Evolutionary conservation across 106 monocot genomes (phyloP), one percentile per base, ranked within the genome.

Genomic region (Allium cepa): DNA sequence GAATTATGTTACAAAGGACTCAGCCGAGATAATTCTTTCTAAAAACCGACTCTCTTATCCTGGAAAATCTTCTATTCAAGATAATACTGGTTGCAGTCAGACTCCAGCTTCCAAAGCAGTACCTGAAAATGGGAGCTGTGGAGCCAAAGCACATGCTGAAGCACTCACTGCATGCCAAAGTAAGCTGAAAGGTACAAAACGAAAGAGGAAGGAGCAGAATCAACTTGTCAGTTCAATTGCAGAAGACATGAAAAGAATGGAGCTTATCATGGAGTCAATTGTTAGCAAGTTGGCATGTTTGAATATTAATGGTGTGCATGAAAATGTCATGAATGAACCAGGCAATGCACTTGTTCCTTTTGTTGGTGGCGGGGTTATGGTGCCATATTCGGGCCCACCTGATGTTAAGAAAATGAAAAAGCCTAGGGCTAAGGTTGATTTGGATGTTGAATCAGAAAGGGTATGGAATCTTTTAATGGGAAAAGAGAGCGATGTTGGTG

Each of bases 381-480:
- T 88, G 73, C 64, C 76, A 9, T 84, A 70, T 71, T 67, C 75
- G 55, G 67, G 79, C 8, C 52, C 59, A 10, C 56, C 74, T 47
- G 70, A 76, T 17, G 51, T 77, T 70, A 50, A 47, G 8, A 88
- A 71, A 74, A 87, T 77, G 73, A 51, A 72, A 16, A 77, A 73
- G 18, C 82, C 85, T 26, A 75, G 91, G 47, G 76, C 82, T 47
- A 82, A 89, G 71, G 91, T 99, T 57, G 71, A 79, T 69, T 64
- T 99, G 62, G 92, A 92, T 77, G 55, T 73, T 11, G 92, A 91
- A 61, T 87, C 89, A 28, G 73, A 76, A 57, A 76, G 81, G 62
- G 84, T 87, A n/a, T 92, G 92, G 92, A 99, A 83, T 47, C 82
- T 92, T 72, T 77, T 99, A 64, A 99, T 99, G 97, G 86, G 80